Percentiles rank a stretch among this genome's conserved stretches.
Evolutionary conservation across 208 protist genomes (phyloP).

Genomic region (Porcisia hertigi): DNA sequence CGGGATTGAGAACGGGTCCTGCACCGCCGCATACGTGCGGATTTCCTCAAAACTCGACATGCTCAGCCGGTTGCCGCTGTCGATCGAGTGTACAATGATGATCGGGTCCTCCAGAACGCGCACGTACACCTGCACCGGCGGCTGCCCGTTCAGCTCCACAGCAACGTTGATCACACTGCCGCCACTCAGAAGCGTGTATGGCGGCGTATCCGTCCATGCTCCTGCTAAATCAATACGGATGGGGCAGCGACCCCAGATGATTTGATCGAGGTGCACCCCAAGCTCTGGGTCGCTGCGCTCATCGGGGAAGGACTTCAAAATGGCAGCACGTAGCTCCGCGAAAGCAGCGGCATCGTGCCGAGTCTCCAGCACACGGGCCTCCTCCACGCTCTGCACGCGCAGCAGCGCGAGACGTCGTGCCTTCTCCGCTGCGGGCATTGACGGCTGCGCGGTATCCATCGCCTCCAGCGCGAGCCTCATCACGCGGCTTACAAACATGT

Average conservation of each 20-base stretch:
- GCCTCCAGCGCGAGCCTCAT: constrained; percentile 23
- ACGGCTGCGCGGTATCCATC: constrained; percentile 2
- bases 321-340: constrained; percentile 19
- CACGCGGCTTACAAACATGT: constrained; percentile 30
- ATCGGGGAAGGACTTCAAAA: constrained; percentile 22
- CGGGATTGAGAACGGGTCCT: constrained; percentile 59
- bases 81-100: constrained; percentile 47
- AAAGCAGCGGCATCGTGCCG: constrained; percentile 29
- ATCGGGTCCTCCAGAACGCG: constrained; percentile 22
- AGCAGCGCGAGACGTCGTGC: constrained; percentile 16
- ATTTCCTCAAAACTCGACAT: constrained; percentile 46
- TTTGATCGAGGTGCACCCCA: constrained; percentile 41
- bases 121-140: constrained; percentile 55
- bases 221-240: constrained; percentile 62
- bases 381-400: constrained; percentile 4
- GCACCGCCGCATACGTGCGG: constrained; percentile 38
- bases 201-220: constrained; percentile 75
- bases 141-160: constrained; percentile 54
- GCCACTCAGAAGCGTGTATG: constrained; percentile 47
- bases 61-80: constrained; percentile 30
- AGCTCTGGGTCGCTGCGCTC: constrained; percentile 26
- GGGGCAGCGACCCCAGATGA: constrained; percentile 51
- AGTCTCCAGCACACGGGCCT: constrained; percentile 4
- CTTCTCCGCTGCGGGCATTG: background rate
- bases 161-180: constrained; percentile 68